Conservation (phyloP, 345 rosid species). For the Citrus glauca region DNA sequence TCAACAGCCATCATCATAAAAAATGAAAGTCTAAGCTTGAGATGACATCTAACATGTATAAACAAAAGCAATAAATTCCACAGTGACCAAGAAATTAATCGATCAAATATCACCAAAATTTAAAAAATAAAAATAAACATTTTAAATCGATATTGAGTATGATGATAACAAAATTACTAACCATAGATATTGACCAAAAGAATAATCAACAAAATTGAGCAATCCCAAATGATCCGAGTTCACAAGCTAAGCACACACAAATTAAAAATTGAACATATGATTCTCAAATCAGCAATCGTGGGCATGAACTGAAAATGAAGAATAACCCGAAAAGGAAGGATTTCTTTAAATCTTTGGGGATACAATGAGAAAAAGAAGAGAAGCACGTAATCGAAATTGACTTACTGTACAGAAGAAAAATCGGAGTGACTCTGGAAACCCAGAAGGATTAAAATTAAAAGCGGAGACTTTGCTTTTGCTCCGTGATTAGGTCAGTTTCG, state of each 20-base stretch:
- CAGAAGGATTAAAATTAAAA: neutral
- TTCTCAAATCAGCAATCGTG: neutral
- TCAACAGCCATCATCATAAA: too few species aligned
- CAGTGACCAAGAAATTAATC: neutral
- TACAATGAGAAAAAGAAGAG: too few species aligned
- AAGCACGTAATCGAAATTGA: neutral
- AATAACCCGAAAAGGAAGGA: neutral
- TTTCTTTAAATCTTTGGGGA: too few species aligned
- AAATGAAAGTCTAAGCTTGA: too few species aligned
- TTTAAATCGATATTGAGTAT: neutral
- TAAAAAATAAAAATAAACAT: neutral
- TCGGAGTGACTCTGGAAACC: neutral
- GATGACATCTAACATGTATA: neutral
- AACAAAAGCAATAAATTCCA: neutral
- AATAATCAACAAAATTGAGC: neutral
- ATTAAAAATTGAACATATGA: neutral
- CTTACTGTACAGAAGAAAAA: constrained; percentile 3
- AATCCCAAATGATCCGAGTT: neutral
- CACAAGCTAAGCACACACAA: neutral
- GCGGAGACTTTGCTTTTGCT: neutral
- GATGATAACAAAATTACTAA: neutral
- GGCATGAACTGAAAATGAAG: neutral
- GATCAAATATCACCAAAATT: neutral
- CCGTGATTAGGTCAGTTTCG: constrained; percentile 2
- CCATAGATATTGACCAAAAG: neutral